Percentiles rank a stretch among this genome's conserved stretches.
These are phyloP conservation scores for Neodidymelliopsis sp. DNA, from an alignment of 2,329 filamentous ascomycete species.

Conservation along the genomic window DNA sequence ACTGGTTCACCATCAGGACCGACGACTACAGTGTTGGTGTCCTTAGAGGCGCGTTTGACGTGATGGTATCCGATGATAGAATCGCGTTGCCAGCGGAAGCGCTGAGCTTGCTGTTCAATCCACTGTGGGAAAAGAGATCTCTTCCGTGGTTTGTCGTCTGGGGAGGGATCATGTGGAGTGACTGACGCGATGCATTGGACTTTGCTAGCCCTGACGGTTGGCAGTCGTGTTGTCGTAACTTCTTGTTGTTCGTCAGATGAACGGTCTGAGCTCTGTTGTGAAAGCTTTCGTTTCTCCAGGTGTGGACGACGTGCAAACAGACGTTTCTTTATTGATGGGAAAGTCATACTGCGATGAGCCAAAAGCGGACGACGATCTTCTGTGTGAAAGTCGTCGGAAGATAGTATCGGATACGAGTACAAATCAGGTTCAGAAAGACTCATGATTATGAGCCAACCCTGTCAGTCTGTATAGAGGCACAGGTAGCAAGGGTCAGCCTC, in stretches of 20 bases:
- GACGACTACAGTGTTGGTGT: background rate
- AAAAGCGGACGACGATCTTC: background rate
- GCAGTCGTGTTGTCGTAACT: too few relatives aligned
- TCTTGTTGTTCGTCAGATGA: background rate
- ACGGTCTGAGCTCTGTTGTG: background rate
- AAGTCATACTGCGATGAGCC: background rate
- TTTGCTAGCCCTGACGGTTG: background rate
- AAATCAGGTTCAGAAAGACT: background rate
- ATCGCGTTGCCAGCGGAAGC: background rate
- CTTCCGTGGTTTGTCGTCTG: background rate
- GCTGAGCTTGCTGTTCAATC: conserved; percentile 4
- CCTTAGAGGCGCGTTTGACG: background rate
- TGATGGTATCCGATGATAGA: conserved; percentile 9
- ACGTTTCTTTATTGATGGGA: background rate
- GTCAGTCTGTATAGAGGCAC: background rate
- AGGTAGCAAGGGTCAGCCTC: background rate
- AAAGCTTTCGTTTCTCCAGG: background rate
- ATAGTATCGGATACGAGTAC: background rate
- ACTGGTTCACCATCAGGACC: conserved; percentile 1
- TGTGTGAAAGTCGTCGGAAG: background rate
- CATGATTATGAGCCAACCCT: background rate
- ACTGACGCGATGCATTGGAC: background rate
- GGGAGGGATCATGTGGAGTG: background rate
- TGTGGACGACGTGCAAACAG: background rate
- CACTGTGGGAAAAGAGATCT: background rate